Conservation (phyloP, 495 filamentous ascomycete species). For the Terfezia boudieri region DNA sequence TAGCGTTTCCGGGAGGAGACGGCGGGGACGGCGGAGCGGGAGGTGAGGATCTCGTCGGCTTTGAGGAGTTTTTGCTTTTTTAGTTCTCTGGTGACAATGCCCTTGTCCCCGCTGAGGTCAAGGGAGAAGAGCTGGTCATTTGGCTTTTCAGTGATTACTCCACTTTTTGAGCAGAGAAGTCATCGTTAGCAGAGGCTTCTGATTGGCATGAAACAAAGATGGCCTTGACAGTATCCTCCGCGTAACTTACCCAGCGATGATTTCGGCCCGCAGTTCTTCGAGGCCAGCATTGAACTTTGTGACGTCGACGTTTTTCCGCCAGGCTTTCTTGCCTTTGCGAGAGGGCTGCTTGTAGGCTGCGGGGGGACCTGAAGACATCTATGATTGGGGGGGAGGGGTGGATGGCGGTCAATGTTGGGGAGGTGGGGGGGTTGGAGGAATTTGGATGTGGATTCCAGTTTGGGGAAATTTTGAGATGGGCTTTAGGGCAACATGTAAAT, state of each 20-base stretch:
- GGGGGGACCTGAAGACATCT: constrained; percentile 9
- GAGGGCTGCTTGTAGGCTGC: constrained; percentile 52
- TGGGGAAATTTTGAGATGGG: no score
- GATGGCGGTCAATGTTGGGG: no score
- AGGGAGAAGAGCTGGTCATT: constrained; percentile 47
- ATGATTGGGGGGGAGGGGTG: no score
- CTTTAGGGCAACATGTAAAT: no score
- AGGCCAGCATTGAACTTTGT: constrained; percentile 65
- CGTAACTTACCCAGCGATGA: constrained; percentile 53
- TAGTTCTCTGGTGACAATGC: constrained; percentile 36
- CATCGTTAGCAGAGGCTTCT: not conserved
- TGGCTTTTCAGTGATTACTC: constrained; percentile 41
- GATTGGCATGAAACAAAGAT: not conserved
- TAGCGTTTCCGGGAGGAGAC: constrained; percentile 54
- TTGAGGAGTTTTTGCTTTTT: constrained; percentile 56
- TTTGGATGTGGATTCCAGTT: no score
- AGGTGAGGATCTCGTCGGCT: constrained; percentile 71
- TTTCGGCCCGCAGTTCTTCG: constrained; percentile 61
- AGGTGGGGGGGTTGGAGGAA: no score
- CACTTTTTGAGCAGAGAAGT: constrained; percentile 30
- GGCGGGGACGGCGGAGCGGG: constrained; percentile 56
- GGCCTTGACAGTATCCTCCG: not conserved
- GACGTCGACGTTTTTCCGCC: constrained; percentile 93
- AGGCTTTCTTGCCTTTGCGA: constrained; percentile 92
- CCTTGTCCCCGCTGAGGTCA: constrained; percentile 45